Conservation (phyloP, 2,329 filamentous ascomycete species). For the Chaetomium globosum region DNA sequence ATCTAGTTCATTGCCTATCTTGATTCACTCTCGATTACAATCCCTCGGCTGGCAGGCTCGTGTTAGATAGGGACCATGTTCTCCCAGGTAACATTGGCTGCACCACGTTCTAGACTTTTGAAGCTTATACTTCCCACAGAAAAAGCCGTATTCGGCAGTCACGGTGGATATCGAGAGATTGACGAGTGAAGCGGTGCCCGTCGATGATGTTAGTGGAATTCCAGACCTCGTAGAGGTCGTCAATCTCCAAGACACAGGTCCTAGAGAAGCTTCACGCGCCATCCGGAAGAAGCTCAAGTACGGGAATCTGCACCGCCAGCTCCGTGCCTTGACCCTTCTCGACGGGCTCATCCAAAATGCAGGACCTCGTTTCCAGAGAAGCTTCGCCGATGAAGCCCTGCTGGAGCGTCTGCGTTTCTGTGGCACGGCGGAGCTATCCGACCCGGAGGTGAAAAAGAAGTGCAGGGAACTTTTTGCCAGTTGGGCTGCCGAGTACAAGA, state of each 20-base stretch:
- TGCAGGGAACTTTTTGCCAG: constrained; percentile 83
- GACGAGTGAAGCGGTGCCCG: constrained; percentile 84
- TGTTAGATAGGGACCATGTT: constrained; percentile 31
- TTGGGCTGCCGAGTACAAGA: constrained; percentile 83
- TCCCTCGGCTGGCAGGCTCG: not conserved
- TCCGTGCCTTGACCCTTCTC: constrained; percentile 83
- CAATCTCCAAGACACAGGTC: constrained; percentile 82
- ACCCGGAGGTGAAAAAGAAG: constrained; percentile 83
- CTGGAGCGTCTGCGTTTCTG: constrained; percentile 88
- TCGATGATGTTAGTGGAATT: constrained; percentile 88
- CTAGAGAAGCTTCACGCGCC: constrained; percentile 85
- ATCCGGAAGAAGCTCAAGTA: constrained; percentile 99
- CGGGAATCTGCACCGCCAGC: constrained; percentile 87
- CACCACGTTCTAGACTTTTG: not conserved
- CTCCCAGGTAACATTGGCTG: constrained; percentile 29
- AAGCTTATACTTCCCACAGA: constrained; percentile 45
- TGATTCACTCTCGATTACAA: not conserved
- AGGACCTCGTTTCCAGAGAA: constrained; percentile 80
- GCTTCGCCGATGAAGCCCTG: constrained; percentile 86
- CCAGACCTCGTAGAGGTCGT: constrained; percentile 94
- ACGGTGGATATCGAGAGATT: constrained; percentile 90
- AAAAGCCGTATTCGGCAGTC: constrained; percentile 91
- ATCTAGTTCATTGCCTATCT: not conserved
- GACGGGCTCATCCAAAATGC: constrained; percentile 96
- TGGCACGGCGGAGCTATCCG: constrained; percentile 80